Evolutionary conservation across 768 basidiomycete species (phyloP).

Genomic region (Trametes elegans): DNA sequence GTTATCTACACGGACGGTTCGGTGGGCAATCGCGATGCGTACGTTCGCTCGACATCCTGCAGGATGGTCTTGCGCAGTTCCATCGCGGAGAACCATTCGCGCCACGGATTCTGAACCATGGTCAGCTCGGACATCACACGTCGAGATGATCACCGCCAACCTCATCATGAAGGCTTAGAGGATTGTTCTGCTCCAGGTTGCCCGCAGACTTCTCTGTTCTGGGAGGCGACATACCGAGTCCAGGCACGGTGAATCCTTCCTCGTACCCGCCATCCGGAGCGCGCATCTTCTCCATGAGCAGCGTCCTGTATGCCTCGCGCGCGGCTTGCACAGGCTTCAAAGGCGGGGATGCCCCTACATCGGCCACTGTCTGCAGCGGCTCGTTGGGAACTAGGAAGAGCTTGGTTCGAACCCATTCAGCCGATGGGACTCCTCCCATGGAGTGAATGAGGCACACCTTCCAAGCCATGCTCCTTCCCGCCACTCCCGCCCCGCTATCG

Average conservation of each 20-base stretch:
- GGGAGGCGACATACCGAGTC: slow-evolving; percentile 37
- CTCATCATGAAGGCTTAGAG: slow-evolving; percentile 76
- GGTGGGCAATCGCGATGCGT: slow-evolving; percentile 31
- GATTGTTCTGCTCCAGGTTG: slow-evolving; percentile 74
- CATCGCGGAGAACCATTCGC: slow-evolving; percentile 85
- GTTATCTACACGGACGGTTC: neutral
- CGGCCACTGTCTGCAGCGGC: slow-evolving; percentile 54
- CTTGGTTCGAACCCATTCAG: slow-evolving; percentile 35
- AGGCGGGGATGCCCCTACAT: slow-evolving; percentile 30
- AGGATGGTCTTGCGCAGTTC: slow-evolving; percentile 87
- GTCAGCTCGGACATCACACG: neutral
- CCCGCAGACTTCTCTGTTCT: slow-evolving; percentile 24
- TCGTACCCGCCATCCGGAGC: slow-evolving; percentile 88
- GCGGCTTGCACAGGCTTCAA: slow-evolving; percentile 40
- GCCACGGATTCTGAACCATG: slow-evolving; percentile 82
- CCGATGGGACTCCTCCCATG: neutral
- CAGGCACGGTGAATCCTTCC: slow-evolving; percentile 59
- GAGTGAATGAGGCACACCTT: slow-evolving; percentile 50
- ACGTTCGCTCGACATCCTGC: slow-evolving; percentile 97
- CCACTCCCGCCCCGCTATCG: slow-evolving; percentile 43
- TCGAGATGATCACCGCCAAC: slow-evolving; percentile 33
- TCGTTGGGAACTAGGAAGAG: slow-evolving; percentile 66
- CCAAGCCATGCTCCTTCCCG: slow-evolving; percentile 84
- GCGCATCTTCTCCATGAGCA: slow-evolving; percentile 67
- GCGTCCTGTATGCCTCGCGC: slow-evolving; percentile 54